phyloP scores from a whole-genome alignment of 2,329 filamentous ascomycete genomes.

The Aspergillus tamarii region DNA sequence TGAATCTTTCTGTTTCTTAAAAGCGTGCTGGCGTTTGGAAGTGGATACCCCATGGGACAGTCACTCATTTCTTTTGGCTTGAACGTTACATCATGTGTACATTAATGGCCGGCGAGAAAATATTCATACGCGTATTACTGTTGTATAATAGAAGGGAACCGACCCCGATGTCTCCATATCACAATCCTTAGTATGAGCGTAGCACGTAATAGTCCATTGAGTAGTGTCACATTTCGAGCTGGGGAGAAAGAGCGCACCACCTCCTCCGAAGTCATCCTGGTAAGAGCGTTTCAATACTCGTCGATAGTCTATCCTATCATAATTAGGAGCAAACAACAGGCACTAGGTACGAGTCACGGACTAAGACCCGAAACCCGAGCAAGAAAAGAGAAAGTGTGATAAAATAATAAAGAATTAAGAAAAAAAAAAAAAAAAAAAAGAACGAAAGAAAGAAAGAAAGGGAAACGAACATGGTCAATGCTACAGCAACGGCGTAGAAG shows the following conservation, averaged over 20 bases:
- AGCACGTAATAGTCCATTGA: not conserved
- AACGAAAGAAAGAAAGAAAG: no score
- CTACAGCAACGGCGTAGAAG: not conserved
- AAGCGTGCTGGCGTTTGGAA: conserved; percentile 18
- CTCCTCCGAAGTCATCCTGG: not conserved
- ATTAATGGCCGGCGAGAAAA: not conserved
- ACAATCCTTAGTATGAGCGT: not conserved
- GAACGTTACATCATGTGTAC: conserved; percentile 12
- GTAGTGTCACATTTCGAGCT: not conserved
- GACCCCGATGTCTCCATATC: not conserved
- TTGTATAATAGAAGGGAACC: not conserved
- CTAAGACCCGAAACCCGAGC: not conserved
- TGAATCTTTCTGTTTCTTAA: conserved; percentile 6
- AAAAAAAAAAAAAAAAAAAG: not conserved
- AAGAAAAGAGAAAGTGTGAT: not conserved
- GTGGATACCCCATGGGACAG: conserved; percentile 17
- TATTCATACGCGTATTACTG: not conserved
- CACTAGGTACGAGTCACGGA: not conserved
- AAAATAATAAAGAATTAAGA: not conserved
- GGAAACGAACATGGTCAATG: not conserved
- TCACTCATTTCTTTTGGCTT: conserved; percentile 12
- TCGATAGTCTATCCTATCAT: not conserved
- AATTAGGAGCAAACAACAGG: not conserved
- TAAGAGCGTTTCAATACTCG: not conserved
- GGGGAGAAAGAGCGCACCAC: not conserved